A percentile compares a stretch with the other conserved stretches of the same genome.
phyloP scores from a whole-genome alignment of 2,329 filamentous ascomycete genomes.

The Ophiostoma sp. region DNA sequence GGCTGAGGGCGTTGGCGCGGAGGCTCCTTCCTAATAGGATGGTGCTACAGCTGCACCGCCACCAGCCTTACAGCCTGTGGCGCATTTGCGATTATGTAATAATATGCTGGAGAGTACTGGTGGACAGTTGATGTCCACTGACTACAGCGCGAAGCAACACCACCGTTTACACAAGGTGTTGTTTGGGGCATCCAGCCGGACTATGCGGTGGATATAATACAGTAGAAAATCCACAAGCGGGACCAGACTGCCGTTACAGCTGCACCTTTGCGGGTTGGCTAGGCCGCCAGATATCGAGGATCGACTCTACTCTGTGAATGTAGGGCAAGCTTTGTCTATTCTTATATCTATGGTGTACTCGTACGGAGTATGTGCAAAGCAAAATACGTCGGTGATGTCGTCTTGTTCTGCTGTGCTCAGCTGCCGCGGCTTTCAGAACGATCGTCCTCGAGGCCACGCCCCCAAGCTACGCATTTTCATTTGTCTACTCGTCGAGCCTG shows the following conservation, averaged over 20 bases:
- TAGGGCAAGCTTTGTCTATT: background rate
- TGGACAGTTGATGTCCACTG: too few relatives aligned
- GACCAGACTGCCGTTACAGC: slow-evolving; percentile 5
- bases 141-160: background rate
- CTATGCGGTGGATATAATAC: background rate
- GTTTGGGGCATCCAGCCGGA: background rate
- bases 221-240: slow-evolving; percentile 8
- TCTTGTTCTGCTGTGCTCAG: background rate
- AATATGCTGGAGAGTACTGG: background rate
- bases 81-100: background rate
- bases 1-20: background rate
- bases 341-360: background rate
- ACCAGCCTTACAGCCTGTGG: slow-evolving; percentile 15
- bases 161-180: background rate
- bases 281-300: background rate
- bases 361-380: background rate
- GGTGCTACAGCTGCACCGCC: background rate
- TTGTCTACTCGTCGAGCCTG: background rate
- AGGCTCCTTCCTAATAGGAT: background rate
- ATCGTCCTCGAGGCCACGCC: slow-evolving; percentile 17
- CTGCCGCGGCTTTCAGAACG: background rate
- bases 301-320: background rate
- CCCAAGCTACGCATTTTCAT: slow-evolving; percentile 18
- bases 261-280: background rate
- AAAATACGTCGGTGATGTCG: background rate